Evolutionary conservation across 202 grass and related monocot genomes (phyloP).

Genomic region (Dendrocalamus latiflorus): DNA sequence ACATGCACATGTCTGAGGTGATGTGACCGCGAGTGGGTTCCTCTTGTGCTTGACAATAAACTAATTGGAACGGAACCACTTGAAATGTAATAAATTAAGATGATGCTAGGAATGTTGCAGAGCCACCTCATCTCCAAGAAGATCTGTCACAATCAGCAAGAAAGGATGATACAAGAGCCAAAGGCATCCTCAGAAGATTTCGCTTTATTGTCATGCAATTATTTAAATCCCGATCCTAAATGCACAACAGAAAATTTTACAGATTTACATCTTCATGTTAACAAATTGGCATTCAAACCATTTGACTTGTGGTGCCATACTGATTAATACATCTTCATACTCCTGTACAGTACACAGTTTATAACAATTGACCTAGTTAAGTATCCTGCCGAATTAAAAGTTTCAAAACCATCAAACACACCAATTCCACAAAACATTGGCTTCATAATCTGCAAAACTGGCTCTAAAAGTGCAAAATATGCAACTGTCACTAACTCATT

Average conservation of each 20-base stretch:
- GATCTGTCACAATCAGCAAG: conserved; percentile 5
- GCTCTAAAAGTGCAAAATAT: neutral
- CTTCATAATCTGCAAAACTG: neutral
- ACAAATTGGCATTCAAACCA: neutral
- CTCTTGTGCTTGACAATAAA: conserved; percentile 5
- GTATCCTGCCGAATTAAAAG: neutral
- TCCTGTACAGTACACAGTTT: too few relatives aligned
- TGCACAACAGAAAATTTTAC: neutral
- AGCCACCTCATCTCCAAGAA: conserved; percentile 9
- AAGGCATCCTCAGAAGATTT: neutral
- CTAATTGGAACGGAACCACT: neutral
- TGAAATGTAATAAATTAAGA: conserved; percentile 4
- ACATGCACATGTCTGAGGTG: conserved; percentile 24
- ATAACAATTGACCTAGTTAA: neutral
- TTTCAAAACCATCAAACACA: neutral
- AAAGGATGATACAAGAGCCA: neutral
- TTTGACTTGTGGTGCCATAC: neutral
- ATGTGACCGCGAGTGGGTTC: conserved; percentile 32
- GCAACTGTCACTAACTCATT: neutral
- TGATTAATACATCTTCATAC: neutral
- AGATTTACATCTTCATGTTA: neutral
- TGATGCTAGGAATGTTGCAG: neutral
- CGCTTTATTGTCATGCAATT: neutral
- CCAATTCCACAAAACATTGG: neutral
- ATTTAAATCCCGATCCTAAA: neutral